phyloP scores from a whole-genome alignment of 768 basidiomycete genomes.

The Trametes maxima region DNA sequence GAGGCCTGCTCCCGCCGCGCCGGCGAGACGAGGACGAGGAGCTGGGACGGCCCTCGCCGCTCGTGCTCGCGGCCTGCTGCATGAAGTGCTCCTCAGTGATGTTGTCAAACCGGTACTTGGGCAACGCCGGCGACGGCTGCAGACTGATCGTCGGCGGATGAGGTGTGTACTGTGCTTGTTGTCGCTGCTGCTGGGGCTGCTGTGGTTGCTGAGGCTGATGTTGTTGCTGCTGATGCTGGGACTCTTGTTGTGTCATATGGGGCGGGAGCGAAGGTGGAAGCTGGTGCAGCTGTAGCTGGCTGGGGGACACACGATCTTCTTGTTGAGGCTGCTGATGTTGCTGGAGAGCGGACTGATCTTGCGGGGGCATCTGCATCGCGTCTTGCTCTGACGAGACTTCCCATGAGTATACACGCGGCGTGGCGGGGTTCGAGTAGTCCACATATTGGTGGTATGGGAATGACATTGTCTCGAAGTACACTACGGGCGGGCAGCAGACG shows the following conservation, averaged over 20 bases:
- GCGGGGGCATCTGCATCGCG: constrained; percentile 11
- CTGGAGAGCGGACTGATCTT: constrained; percentile 9
- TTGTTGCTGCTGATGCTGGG: constrained; percentile 3
- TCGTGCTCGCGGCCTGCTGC: constrained; percentile 12
- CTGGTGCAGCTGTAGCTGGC: constrained; percentile 22
- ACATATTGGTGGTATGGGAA: constrained; percentile 26
- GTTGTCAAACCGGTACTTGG: constrained; percentile 26
- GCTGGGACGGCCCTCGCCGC: constrained; percentile 11
- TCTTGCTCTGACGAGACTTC: constrained; percentile 21
- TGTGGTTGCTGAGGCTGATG: constrained; percentile 5
- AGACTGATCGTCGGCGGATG: constrained; percentile 14
- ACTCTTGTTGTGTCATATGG: constrained; percentile 11
- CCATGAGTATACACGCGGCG: constrained; percentile 25
- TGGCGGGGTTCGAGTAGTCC: constrained; percentile 27
- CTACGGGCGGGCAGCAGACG: constrained; percentile 6
- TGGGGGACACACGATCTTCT: constrained; percentile 16
- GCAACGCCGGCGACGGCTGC: constrained; percentile 9
- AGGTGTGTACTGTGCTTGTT: constrained; percentile 13
- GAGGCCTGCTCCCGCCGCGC: constrained; percentile 23
- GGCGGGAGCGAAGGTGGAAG: constrained; percentile 11
- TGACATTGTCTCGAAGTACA: constrained; percentile 25
- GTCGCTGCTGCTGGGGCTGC: constrained; percentile 10
- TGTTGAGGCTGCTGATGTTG: constrained; percentile 13
- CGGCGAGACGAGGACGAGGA: constrained; percentile 13
- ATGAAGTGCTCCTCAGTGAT: constrained; percentile 24